Percentiles rank a stretch among this genome's conserved stretches.
These are phyloP conservation scores for Globisporangium emineosum DNA, from an alignment of 352 stramenopile species.

Conservation along the genomic window DNA sequence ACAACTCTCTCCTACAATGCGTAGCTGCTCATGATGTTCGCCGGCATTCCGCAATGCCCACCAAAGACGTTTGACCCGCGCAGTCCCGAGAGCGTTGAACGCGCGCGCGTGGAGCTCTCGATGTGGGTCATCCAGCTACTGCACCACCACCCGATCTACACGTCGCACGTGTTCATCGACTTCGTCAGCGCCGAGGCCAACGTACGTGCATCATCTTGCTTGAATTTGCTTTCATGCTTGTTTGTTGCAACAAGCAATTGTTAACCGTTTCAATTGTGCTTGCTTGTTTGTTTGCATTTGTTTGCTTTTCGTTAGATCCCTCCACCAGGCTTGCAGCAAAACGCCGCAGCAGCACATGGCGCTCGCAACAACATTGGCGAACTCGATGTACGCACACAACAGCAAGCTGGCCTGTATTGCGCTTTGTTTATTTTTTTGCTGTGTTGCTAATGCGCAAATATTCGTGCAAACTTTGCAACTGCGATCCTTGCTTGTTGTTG, in stretches of 20 bases:
- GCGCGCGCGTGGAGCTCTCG: conserved; percentile 62
- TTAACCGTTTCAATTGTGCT: conserved; percentile 4
- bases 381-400: conserved; percentile 46
- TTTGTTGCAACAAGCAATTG: not conserved
- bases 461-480: not conserved
- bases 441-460: not conserved
- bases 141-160: conserved; percentile 73
- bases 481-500: conserved; percentile 2
- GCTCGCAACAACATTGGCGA: conserved; percentile 69
- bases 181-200: conserved; percentile 82
- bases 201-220: conserved; percentile 21
- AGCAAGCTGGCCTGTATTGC: not conserved
- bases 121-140: conserved; percentile 84
- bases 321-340: conserved; percentile 47
- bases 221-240: not conserved
- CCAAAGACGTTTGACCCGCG: conserved; percentile 51
- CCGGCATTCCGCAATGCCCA: conserved; percentile 60
- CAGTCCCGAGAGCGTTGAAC: conserved; percentile 69
- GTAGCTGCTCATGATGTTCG: conserved; percentile 67
- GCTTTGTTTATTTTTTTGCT: not conserved
- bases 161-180: conserved; percentile 81
- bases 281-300: not conserved
- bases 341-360: conserved; percentile 18
- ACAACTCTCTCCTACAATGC: not conserved
- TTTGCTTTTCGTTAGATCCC: conserved; percentile 22